These are phyloP conservation scores for Saccharum spontaneum DNA, from an alignment of 176 grass and related monocot species.

Conservation along the genomic window DNA sequence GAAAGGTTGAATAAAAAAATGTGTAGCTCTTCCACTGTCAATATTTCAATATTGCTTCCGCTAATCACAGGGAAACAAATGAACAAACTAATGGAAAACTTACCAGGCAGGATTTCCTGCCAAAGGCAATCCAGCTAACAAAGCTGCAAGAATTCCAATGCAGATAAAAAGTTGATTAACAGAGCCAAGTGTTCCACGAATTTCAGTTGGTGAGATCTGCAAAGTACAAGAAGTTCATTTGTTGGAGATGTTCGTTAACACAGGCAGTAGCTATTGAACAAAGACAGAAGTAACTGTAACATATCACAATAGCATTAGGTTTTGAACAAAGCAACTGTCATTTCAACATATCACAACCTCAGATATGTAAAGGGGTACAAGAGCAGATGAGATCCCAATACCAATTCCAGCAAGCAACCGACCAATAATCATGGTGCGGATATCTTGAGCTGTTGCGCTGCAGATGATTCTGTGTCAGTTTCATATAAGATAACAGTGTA, in stretches of 20 bases:
- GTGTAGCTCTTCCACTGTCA: background rate
- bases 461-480: slow-evolving; percentile 17
- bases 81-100: slow-evolving; percentile 34
- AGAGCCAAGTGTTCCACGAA: slow-evolving; percentile 95
- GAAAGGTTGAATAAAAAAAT: background rate
- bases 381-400: slow-evolving; percentile 93
- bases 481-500: slow-evolving; percentile 12
- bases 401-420: slow-evolving; percentile 90
- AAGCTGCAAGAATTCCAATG: slow-evolving; percentile 93
- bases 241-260: background rate
- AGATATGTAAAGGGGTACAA: slow-evolving; percentile 99
- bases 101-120: slow-evolving; percentile 87
- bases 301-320: slow-evolving; percentile 22
- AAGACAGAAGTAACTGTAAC: slow-evolving; percentile 33
- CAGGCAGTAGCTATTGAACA: slow-evolving; percentile 13
- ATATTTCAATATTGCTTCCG: background rate
- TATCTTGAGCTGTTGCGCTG: slow-evolving; percentile 91
- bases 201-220: slow-evolving; percentile 99
- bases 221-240: slow-evolving; percentile 27
- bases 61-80: slow-evolving; percentile 3
- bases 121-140: slow-evolving; percentile 92
- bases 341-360: slow-evolving; percentile 63
- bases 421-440: slow-evolving; percentile 92
- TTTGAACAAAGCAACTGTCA: slow-evolving; percentile 30
- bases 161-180: slow-evolving; percentile 98